Evolutionary conservation across 75 land plant genomes (phyloP), one percentile per base, ranked within the genome.

Genomic region (Chamaecyparis obtusa): DNA sequence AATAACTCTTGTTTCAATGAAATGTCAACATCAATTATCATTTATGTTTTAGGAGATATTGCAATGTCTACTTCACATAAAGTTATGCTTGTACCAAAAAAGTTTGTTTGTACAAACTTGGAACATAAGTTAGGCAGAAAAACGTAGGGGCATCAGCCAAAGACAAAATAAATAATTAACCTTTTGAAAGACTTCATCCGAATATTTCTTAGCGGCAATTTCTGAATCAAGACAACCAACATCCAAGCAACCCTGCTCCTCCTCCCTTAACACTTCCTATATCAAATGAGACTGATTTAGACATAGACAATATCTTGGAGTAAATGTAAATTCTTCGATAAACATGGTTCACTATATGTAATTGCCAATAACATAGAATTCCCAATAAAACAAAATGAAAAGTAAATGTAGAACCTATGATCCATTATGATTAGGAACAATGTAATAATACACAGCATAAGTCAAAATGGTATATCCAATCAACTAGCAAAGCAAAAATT

Each of bases 261-360:
- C 75, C 85, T 90, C 75, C 64, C 91, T 78, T 75, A 85, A 89
- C 60, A 39, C 41, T 72, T 89, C 91, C 91, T 90, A 82, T 44
- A 33, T 33, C 3, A 24, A 77, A 54, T 57, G 19, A 81, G 83
- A 81, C 10, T 9, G 83, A 44, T 44, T 43, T 81, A 81, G 6
- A 44, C 83, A 72, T 81, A 30, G 41, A n/a, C 32, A 10, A 81
- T 9, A 46, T 81, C 9, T 81, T 81, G 30, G 49, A 81, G 30
- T 44, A 81, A 16, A 81, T 46, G 24, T 10, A 81, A 44, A 81
- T 81, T 11, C 15, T 27, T 41, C 15, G 46, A 41, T 19, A 44
- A 6, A 78, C 43, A 17, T 37, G 39, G 27, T 37, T 78, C 0
- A 39, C 17, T 19, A 78, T 17, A 15, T 76, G 17, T 33, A 32